These are phyloP conservation scores for Parietaria judaica DNA, from an alignment of 306 rosid genomes.

Conservation along the genomic window DNA sequence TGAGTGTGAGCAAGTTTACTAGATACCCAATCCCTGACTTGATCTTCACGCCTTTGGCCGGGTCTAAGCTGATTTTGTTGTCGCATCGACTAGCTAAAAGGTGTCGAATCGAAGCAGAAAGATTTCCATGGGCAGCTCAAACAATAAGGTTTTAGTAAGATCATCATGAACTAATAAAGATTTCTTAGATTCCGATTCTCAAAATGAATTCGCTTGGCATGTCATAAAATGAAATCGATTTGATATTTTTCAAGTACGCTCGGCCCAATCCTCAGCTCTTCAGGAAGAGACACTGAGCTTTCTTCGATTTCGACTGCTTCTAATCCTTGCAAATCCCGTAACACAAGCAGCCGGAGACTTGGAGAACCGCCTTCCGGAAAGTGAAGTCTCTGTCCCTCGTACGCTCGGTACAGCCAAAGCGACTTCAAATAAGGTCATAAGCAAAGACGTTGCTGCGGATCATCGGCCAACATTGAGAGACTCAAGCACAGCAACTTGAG, in stretches of 20 bases:
- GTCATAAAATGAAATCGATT: too few relatives aligned
- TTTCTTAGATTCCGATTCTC: too few relatives aligned
- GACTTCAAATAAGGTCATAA: slow-evolving; percentile 9
- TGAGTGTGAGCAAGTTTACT: neutral
- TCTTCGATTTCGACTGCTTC: neutral
- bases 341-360: slow-evolving; percentile 4
- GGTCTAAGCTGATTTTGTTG: neutral
- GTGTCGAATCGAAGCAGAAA: neutral
- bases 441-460: slow-evolving; percentile 13
- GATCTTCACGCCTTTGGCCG: neutral
- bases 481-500: neutral
- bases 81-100: too few relatives aligned
- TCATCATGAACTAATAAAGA: too few relatives aligned
- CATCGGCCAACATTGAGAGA: slow-evolving; percentile 7
- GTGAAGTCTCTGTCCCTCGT: slow-evolving; percentile 16
- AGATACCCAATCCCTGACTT: neutral
- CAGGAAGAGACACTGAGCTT: slow-evolving; percentile 4
- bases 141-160: too few relatives aligned
- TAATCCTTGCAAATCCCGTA: neutral
- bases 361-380: slow-evolving; percentile 18
- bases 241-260: too few relatives aligned
- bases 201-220: too few relatives aligned
- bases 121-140: neutral
- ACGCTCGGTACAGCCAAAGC: slow-evolving; percentile 11
- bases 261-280: neutral